Evolutionary conservation across 1,284 basidiomycete species (phyloP), one percentile per base, ranked within the genome.

Genomic region (Microbotryomycetes sp.): DNA sequence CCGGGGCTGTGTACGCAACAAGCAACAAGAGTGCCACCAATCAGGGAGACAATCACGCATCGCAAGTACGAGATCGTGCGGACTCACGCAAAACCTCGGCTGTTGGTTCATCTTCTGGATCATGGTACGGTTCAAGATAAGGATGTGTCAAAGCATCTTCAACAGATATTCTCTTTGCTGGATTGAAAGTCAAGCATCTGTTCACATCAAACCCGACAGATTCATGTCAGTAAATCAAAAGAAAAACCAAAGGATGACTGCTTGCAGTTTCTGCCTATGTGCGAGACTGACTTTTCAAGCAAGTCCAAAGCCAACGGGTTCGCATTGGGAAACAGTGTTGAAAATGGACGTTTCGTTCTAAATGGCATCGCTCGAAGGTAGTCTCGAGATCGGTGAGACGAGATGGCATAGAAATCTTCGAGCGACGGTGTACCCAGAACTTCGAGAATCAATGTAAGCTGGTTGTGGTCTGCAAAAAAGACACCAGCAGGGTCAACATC

Each of bases 351-450:
- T 74, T 88, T 87, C 79, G 89, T 92, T 62, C 91, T 82, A 77
- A 96, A 93, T 0, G 92, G 92, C 30, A 97, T 80, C 0, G 92
- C 89, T 3, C 93, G 86, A 69, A 97, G 89, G 63, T 96, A 96
- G 74, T 94, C 92, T 62, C 91, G 81, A 49, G 89, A 92, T 31
- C 89, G 80, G 22, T 83, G 81, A 12, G 88, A 89, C 36, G 87
- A 90, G 74, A 84, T 83, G 66, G 82, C 81, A 74, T 83, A 80
- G 66, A 83, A 83, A 70, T 83, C 82, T 66, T 83, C 82, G 72
- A 84, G 78, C 2, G 79, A 79, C 2, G 81, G 81, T 9, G 81
- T 83, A 19, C 81, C 81, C 12, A 83, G 77, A 4, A 83, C 79
- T 63, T 82, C 82, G 61, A 84, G 77, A 68, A 83, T 84, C 46